A percentile compares a stretch with the other conserved stretches of the same genome.
These are phyloP conservation scores for Ogataea neopini DNA, from an alignment of 805 yeast genomes.

Conservation along the genomic window DNA sequence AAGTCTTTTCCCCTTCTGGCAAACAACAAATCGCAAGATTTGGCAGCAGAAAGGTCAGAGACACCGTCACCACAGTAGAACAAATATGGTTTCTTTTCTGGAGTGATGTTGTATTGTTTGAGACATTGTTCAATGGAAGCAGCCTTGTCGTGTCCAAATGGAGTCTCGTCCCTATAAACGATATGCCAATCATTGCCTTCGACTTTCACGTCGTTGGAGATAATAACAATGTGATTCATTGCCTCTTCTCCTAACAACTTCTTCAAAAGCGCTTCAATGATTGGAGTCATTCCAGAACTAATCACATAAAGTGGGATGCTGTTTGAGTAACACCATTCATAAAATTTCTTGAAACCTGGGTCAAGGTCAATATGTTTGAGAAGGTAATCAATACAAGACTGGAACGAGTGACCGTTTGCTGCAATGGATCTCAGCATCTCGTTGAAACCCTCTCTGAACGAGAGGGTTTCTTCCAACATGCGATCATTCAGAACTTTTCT, in stretches of 20 bases:
- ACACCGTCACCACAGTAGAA: slow-evolving; percentile 99
- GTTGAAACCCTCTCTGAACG: slow-evolving; percentile 81
- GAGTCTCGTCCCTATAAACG: slow-evolving; percentile 78
- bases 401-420: slow-evolving; percentile 44
- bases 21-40: slow-evolving; percentile 88
- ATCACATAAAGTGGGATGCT: slow-evolving; percentile 85
- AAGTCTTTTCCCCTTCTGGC: slow-evolving; percentile 93
- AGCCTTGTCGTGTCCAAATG: slow-evolving; percentile 95
- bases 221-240: slow-evolving; percentile 68
- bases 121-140: slow-evolving; percentile 62
- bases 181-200: slow-evolving; percentile 77
- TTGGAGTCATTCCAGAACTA: slow-evolving; percentile 91
- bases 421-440: slow-evolving; percentile 85
- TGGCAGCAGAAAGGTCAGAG: slow-evolving; percentile 91
- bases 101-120: slow-evolving; percentile 34
- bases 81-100: slow-evolving; percentile 54
- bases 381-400: slow-evolving; percentile 74
- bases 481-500: slow-evolving; percentile 69
- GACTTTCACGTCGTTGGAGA: slow-evolving; percentile 61
- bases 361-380: slow-evolving; percentile 72
- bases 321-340: slow-evolving; percentile 71
- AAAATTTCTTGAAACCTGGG: slow-evolving; percentile 85
- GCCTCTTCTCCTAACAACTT: slow-evolving; percentile 79
- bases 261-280: slow-evolving; percentile 74
- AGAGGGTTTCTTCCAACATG: slow-evolving; percentile 64